Evolutionary conservation across 2,329 filamentous ascomycete genomes (phyloP), one percentile per base, ranked within the genome.

Genomic region (Eutypa lata): DNA sequence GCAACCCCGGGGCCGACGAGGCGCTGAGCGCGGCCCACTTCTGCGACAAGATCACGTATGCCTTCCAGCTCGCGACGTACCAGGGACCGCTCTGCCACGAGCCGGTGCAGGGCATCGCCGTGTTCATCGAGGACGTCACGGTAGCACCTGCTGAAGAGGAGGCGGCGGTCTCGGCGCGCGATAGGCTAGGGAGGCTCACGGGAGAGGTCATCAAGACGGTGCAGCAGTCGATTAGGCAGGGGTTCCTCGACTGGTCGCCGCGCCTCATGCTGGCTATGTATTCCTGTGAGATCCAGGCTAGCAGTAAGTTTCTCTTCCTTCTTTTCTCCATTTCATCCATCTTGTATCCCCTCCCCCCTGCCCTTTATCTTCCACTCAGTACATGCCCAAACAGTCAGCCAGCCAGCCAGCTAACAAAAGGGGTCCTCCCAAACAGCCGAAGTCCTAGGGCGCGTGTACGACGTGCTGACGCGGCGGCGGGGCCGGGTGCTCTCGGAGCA

Each of bases 211-310:
- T 99, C 75, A 91, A 91, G 70, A 88, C 89, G 0, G 86, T 93
- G 18, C 90, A 93, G 61, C 86, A 90, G 45, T 83, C 87, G n/a
- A 91, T 99, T 56, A 83, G 87, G 48, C 79, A 87, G 58, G 93
- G 87, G 21, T 96, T 97, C 77, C 77, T 97, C 18, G 94, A 97
- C 76, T 99, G 94, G 94, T 93, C 88, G 38, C 90, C 94, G 0
- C 86, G 94, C n/a, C 83, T 99, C 61, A 84, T 97, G 75, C 84
- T 99, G 44, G 94, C 94, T 49, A 97, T 97, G 91, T 99, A 99
- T 76, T 91, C 85, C 51, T 96, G 93, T 69, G 94, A 97, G 69
- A 97, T 99, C 65, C 94, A 97, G 79, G 91, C 93, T 28, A 92
- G 90, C 21, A 93, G 84, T 88, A 78, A 69, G 83, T 73, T 14